These are phyloP conservation scores for Harringtonia aguacate DNA, from an alignment of 2,329 filamentous ascomycete species.

Conservation along the genomic window DNA sequence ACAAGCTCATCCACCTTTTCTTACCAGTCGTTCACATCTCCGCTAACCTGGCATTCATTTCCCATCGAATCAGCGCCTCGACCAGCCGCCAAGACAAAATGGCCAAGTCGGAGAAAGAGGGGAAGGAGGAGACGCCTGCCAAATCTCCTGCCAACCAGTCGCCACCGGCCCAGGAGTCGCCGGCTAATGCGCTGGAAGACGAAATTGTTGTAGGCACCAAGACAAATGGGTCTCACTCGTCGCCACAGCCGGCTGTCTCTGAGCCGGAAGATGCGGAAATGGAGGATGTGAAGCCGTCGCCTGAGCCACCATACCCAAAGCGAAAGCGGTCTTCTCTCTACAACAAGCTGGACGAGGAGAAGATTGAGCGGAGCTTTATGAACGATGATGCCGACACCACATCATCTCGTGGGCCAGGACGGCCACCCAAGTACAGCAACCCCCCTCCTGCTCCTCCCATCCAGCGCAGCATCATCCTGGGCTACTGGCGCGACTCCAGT, in stretches of 20 bases:
- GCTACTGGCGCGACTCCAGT: conserved; percentile 49
- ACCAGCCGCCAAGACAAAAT: conserved; percentile 3
- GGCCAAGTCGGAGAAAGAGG: conserved; percentile 2
- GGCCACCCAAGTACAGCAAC: neutral
- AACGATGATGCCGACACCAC: conserved; percentile 20
- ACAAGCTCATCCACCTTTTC: too few species aligned
- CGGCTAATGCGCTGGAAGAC: conserved; percentile 34
- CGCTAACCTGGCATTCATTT: conserved; percentile 2
- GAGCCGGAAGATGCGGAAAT: conserved; percentile 33
- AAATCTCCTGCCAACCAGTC: conserved; percentile 24
- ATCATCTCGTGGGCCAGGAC: neutral
- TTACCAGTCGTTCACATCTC: neutral
- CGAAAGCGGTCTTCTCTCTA: conserved; percentile 43
- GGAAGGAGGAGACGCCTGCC: neutral
- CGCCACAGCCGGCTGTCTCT: conserved; percentile 20
- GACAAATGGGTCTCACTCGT: conserved; percentile 26
- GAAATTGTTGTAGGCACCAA: conserved; percentile 41
- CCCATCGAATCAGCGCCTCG: neutral
- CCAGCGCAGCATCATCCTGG: conserved; percentile 39
- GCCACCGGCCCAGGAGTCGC: too few species aligned
- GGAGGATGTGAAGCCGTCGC: conserved; percentile 24
- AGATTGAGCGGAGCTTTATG: conserved; percentile 25
- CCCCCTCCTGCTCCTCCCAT: neutral
- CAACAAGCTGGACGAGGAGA: conserved; percentile 36
- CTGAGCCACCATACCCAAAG: conserved; percentile 36